Conservation (phyloP, 2,329 filamentous ascomycete genomes). For the Fusarium albidum region DNA sequence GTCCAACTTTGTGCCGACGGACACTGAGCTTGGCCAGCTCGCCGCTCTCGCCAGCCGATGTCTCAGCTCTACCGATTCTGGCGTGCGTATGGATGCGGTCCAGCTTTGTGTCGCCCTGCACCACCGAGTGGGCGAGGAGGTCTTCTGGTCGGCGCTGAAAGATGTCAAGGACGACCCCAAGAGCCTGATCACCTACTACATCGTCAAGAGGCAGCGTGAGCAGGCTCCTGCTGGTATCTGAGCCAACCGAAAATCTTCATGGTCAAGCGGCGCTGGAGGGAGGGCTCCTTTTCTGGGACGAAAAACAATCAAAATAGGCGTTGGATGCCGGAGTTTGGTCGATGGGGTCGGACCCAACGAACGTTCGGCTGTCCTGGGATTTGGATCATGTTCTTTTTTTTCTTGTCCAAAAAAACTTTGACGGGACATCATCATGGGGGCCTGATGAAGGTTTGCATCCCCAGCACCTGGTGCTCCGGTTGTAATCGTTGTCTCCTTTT, state of each 20-base stretch:
- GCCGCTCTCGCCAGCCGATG: conserved; percentile 62
- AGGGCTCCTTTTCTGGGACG: not conserved
- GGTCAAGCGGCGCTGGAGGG: conserved; percentile 9
- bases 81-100: conserved; percentile 77
- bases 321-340: conserved; percentile 37
- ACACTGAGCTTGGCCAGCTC: conserved; percentile 60
- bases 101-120: conserved; percentile 80
- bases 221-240: conserved; percentile 32
- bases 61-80: conserved; percentile 67
- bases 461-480: too few species aligned
- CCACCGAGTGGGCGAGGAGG: conserved; percentile 63
- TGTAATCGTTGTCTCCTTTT: conserved; percentile 12
- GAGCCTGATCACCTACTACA: conserved; percentile 82
- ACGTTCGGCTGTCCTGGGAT: not conserved
- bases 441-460: too few species aligned
- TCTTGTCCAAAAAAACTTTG: conserved; percentile 16
- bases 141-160: conserved; percentile 74
- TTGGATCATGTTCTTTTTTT: conserved; percentile 12
- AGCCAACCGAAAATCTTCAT: conserved; percentile 1
- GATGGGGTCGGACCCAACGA: not conserved
- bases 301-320: conserved; percentile 19
- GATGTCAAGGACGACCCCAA: conserved; percentile 75
- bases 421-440: conserved; percentile 6
- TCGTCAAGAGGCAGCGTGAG: conserved; percentile 74
- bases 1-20: conserved; percentile 57